Base-by-base conservation (phyloP, 306 rosid species). In the Pyrus communis region DNA sequence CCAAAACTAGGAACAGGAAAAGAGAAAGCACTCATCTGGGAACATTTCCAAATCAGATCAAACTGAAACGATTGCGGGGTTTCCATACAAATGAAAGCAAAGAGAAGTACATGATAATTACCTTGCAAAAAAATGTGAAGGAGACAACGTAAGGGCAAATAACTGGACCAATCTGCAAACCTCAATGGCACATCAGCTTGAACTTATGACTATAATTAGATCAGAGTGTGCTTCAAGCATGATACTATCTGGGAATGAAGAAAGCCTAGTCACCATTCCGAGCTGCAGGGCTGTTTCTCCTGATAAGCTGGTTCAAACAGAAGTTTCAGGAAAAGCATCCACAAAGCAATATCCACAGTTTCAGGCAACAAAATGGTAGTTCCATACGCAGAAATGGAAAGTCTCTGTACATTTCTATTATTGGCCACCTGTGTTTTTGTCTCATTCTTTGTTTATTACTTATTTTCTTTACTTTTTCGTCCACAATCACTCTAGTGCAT, bases 241-340 rank as follows among this genome's bases (percentile, higher is more conserved):
- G 30, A 45, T 19, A 33, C 43, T 69, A 68, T 72, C 77, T 76
- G 71, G 71, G 58, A 76, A 73, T 43, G 84, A 79, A 51, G 84
- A 61, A 72, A 74, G 66, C 80, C 87, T 85, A 85, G 71, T 86
- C 86, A 63, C 77, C 82, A 73, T 83, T 75, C 69, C 61, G 72
- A 64, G 84, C 42, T 55, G 42, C 80, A 73, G 38, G 75, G 75
- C 77, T 82, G 67, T 77, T 93, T 84, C 82, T 87, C 90, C 82
- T 89, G 88, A 89, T 89, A 74, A 85, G 69, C 98, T 90, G 88
- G 38, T 80, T 69, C 60, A 81, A 46, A 83, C 66, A 81, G 57
- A 43, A 82, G 76, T 80, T 75, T 79, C 75, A 87, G 49, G 52
- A 43, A 33, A 45, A 46, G 72, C 75, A 81, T 61, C 76, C 60